phyloP scores from a whole-genome alignment of 352 stramenopile species.

The Phytophthora sp. region DNA sequence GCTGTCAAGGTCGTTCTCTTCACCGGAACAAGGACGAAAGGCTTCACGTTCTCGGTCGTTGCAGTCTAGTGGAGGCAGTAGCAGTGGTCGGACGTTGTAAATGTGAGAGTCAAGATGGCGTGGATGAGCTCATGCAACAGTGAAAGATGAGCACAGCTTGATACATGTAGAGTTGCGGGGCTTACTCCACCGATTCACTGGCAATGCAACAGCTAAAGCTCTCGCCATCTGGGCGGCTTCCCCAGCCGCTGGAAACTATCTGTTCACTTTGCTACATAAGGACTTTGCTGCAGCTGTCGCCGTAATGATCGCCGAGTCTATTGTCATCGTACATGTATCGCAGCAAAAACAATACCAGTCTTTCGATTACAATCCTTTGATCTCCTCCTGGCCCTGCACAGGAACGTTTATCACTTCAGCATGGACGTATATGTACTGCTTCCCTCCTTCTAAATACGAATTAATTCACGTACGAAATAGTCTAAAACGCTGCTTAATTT shows the following conservation, averaged over 20 bases:
- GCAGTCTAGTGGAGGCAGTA: neutral
- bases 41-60: constrained; percentile 18
- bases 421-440: neutral
- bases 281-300: constrained; percentile 4
- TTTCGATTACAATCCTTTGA: too few species aligned
- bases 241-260: constrained; percentile 19
- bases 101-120: constrained; percentile 23
- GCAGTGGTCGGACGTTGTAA: neutral
- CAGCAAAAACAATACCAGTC: too few species aligned
- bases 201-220: constrained; percentile 13
- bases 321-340: constrained; percentile 11
- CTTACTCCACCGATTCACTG: too few species aligned
- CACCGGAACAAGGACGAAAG: constrained; percentile 13
- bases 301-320: constrained; percentile 1
- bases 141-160: constrained; percentile 9
- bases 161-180: too few species aligned
- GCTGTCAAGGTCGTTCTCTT: constrained; percentile 15
- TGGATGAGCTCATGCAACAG: constrained; percentile 2
- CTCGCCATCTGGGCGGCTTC: constrained; percentile 20
- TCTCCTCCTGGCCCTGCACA: constrained; percentile 12
- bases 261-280: constrained; percentile 10
- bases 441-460: constrained; percentile 3
- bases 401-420: constrained; percentile 7
- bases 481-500: neutral
- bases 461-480: constrained; percentile 15